Base-by-base conservation (phyloP, 2,329 filamentous ascomycete species). In the Purpureocillium takamizusanense region DNA sequence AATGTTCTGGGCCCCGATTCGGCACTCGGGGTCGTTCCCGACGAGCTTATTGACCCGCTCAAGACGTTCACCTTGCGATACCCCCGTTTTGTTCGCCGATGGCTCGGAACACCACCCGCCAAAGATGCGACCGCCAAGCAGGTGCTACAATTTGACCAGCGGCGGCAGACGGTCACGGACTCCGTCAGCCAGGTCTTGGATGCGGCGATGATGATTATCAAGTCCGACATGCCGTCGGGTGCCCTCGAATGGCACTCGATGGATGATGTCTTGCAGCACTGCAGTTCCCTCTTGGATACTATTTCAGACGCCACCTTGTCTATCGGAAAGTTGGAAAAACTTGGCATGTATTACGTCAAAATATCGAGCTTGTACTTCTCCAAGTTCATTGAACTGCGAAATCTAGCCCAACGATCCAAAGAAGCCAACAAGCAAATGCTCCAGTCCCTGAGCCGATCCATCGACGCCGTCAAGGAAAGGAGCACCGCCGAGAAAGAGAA, bases 311-410 rank as follows among this genome's bases (percentile, higher is more conserved):
- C 57, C 4, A 46, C 51, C 4, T 41, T 55, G 11, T 57, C 60
- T 1, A 33, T 46, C 8, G 38, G 51, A 14, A 55, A 51, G 35
- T 36, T 47, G 1, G 61, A 61, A 21, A 55, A 61, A 36, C 48
- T 63, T 11, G 51, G 47, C n/a, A 65, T 63, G 2, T 76, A 78
- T 46, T 66, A 75, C 40, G 70, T 82, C 44, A 84, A 80, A 49
- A 73, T 86, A 18, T 86, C 83, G 0, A 81, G 83, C 48, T 67
- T 84, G 3, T 86, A 86, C 53, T 86, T 81, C 53, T 66, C 76
- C n/a, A 67, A 75, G 35, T 77, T 78, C 50, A 60, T 73, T 14
- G 63, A 68, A 33, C 53, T 76, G 42, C 61, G 67, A 12, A 74
- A 72, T 36, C 58, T 62, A 17, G 47, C 59, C 0, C 59, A 61